Evolutionary conservation across 208 protist species (phyloP).

Genomic region (Trichomonas gallinae): DNA sequence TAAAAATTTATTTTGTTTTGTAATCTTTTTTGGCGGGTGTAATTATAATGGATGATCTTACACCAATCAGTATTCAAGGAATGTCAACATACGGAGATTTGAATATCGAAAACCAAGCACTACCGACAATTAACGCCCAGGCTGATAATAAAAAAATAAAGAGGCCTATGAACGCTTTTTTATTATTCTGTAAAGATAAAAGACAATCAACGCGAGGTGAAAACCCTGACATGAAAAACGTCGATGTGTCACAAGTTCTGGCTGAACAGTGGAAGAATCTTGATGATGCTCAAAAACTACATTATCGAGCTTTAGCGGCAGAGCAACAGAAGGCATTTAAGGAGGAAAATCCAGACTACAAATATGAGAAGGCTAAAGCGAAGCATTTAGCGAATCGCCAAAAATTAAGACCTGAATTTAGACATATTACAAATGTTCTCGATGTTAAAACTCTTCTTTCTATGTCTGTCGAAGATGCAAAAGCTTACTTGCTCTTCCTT

Average conservation of each 20-base stretch:
- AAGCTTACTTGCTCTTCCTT: not conserved
- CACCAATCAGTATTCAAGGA: not conserved
- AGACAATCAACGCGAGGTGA: not conserved
- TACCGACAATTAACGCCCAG: not conserved
- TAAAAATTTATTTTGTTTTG: too few species aligned
- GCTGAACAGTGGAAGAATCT: not conserved
- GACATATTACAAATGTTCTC: not conserved
- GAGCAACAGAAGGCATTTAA: constrained; percentile 4
- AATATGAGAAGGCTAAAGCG: not conserved
- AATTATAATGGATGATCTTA: not conserved
- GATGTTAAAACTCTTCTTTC: not conserved
- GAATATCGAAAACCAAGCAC: not conserved
- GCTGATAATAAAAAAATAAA: not conserved
- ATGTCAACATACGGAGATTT: not conserved
- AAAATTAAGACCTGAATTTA: not conserved
- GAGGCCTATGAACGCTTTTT: not conserved
- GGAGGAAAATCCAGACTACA: not conserved
- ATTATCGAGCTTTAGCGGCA: not conserved
- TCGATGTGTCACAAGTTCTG: not conserved
- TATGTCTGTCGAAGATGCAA: not conserved
- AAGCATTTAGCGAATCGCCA: not conserved
- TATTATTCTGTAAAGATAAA: not conserved
- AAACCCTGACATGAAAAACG: not conserved
- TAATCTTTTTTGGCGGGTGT: too few species aligned
- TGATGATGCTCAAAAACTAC: not conserved